Evolutionary conservation across 352 stramenopile species (phyloP).

Genomic region (Phytophthora lateralis): DNA sequence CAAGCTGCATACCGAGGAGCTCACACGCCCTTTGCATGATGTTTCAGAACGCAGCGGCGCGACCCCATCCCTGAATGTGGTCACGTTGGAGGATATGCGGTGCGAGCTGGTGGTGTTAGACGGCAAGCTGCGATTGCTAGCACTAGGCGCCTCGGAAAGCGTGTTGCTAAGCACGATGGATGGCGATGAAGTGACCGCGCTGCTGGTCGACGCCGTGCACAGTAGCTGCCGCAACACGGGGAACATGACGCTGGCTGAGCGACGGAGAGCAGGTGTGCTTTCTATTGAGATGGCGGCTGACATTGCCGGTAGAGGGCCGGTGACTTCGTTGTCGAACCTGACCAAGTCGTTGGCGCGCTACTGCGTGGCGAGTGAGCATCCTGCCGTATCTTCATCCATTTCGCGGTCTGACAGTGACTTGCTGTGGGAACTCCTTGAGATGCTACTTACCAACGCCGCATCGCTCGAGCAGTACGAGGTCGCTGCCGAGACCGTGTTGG

Average conservation of each 20-base stretch:
- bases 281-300: constrained; percentile 60
- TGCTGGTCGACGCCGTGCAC: constrained; percentile 56
- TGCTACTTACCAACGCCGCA: constrained; percentile 45
- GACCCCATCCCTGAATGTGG: constrained; percentile 49
- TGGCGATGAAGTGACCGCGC: constrained; percentile 54
- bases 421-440: constrained; percentile 63
- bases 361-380: constrained; percentile 58
- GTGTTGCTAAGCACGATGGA: constrained; percentile 65
- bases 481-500: constrained; percentile 56
- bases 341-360: constrained; percentile 74
- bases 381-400: constrained; percentile 24
- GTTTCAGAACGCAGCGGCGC: constrained; percentile 11
- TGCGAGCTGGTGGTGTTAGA: constrained; percentile 63
- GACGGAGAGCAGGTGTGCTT: constrained; percentile 47
- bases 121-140: constrained; percentile 63
- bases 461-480: constrained; percentile 62
- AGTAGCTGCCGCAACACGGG: constrained; percentile 27
- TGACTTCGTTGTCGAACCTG: constrained; percentile 39
- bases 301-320: constrained; percentile 36
- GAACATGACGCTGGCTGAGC: constrained; percentile 44
- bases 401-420: constrained; percentile 40
- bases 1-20: constrained; percentile 73
- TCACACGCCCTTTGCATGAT: constrained; percentile 18
- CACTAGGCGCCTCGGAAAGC: constrained; percentile 58
- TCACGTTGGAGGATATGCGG: constrained; percentile 68